Evolutionary conservation across 768 basidiomycete species (phyloP), one percentile per base, ranked within the genome.

Genomic region (Pleurotus ostreatus): DNA sequence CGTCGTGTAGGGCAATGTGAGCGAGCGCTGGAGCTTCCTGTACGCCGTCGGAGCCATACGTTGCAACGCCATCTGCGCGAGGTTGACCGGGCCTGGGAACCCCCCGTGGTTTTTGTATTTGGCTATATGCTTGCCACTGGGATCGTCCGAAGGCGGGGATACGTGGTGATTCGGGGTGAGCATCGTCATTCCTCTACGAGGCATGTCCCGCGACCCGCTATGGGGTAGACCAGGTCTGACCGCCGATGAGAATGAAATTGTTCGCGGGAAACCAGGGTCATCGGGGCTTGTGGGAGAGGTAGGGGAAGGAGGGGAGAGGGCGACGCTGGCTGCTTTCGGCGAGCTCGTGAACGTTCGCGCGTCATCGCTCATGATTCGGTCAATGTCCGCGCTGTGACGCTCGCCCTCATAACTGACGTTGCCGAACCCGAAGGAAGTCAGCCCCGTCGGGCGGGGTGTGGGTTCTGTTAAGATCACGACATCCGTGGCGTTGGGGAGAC

Each of bases 1-100:
- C 25, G 67, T 73, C 15, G 77, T 74, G 5, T 74, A 68, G 0
- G 77, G 77, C 55, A 88, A 67, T 0, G 85, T 86, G 57, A 85
- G 59, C 9, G 76, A 80, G 9, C 79, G 70, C 40, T 77, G 70
- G 2, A 88, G 55, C 23, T 68, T 75, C 13, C 67, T 61, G 49
- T 78, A 74, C 1, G 78, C 62, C 2, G 66, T 65, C 0, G 88
- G 88, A 8, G 72, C 71, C n/a, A 68, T 60, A 3, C 65, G 62
- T 41, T 70, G 70, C 5, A 83, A 66, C 1, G 79, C 56, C 18
- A 65, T 68, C 5, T 68, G 65, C 3, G 77, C 58, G 5, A 83
- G 62, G 6, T 71, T 49, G 13, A 75, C 18, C 2, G 78, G 77
- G 1, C 78, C 76, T 15, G 81, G 80, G 57, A 80, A 79, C 0